Percentiles rank a stretch among this genome's conserved stretches.
Evolutionary conservation across 179 eudicot species (phyloP).

Genomic region (Silene vulgaris): DNA sequence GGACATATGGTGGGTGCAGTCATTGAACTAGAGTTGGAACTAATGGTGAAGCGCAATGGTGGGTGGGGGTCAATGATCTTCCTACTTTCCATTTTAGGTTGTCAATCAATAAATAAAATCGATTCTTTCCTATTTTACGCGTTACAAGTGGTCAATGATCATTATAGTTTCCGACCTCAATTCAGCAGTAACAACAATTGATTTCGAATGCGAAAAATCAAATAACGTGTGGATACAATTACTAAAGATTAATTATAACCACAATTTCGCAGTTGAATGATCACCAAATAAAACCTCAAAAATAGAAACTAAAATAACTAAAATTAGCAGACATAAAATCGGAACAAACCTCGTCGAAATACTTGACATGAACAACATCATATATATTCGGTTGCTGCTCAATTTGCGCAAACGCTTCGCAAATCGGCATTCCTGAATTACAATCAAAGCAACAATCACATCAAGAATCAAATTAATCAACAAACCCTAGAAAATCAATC

Average conservation of each 20-base stretch:
- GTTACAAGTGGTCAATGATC: too few species aligned
- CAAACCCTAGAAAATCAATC: background rate
- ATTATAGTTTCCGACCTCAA: too few species aligned
- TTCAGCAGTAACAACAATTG: too few species aligned
- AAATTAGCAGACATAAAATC: background rate
- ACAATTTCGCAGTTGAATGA: background rate
- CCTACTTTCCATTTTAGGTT: too few species aligned
- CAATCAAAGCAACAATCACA: slow-evolving; percentile 5
- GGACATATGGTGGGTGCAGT: too few species aligned
- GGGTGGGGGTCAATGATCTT: too few species aligned
- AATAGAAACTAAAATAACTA: background rate
- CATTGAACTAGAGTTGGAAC: too few species aligned
- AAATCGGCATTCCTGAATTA: slow-evolving; percentile 89
- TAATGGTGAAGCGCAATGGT: too few species aligned
- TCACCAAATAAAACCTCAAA: background rate
- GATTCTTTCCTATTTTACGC: too few species aligned
- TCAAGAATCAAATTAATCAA: background rate
- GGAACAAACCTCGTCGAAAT: slow-evolving; percentile 70
- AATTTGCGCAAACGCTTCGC: slow-evolving; percentile 83
- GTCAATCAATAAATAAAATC: too few species aligned
- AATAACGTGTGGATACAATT: background rate
- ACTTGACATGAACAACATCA: slow-evolving; percentile 92
- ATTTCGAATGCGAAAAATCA: background rate
- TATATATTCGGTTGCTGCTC: slow-evolving; percentile 92
- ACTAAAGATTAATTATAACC: background rate